These are phyloP conservation scores for Venturia carpophila DNA, from an alignment of 2,329 filamentous ascomycete species.

Conservation along the genomic window DNA sequence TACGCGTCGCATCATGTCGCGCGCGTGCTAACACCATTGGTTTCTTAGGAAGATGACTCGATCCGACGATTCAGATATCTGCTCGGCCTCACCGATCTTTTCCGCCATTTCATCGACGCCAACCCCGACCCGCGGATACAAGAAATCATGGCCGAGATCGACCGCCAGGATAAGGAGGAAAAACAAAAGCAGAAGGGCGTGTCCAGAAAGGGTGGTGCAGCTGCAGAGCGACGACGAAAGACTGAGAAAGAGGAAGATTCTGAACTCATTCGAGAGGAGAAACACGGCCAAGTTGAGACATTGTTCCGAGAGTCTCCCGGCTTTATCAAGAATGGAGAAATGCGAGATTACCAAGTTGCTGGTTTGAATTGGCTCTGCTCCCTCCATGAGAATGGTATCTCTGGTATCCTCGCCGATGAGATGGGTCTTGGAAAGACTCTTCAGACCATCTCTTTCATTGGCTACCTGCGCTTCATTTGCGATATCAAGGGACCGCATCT, in stretches of 20 bases:
- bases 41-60: slow-evolving; percentile 75
- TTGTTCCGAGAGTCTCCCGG: slow-evolving; percentile 88
- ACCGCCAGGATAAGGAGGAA: slow-evolving; percentile 77
- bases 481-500: slow-evolving; percentile 87
- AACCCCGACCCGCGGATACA: slow-evolving; percentile 94
- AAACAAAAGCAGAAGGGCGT: slow-evolving; percentile 64
- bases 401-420: slow-evolving; percentile 92
- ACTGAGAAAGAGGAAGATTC: slow-evolving; percentile 98
- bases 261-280: slow-evolving; percentile 78
- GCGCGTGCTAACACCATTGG: slow-evolving; percentile 8
- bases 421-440: slow-evolving; percentile 94
- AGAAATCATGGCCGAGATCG: slow-evolving; percentile 88
- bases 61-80: slow-evolving; percentile 92
- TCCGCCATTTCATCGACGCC: slow-evolving; percentile 97
- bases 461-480: slow-evolving; percentile 85
- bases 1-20: slow-evolving; percentile 12
- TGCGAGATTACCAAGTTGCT: slow-evolving; percentile 95
- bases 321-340: slow-evolving; percentile 75
- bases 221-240: slow-evolving; percentile 67
- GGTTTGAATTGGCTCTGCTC: slow-evolving; percentile 98
- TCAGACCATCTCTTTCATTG: slow-evolving; percentile 94
- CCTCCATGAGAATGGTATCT: slow-evolving; percentile 96
- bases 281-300: slow-evolving; percentile 76
- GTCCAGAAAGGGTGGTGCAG: slow-evolving; percentile 75
- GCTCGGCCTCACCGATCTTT: slow-evolving; percentile 88